Base-by-base conservation (phyloP, 2,329 filamentous ascomycete species). In the Pseudocercospora musae region DNA sequence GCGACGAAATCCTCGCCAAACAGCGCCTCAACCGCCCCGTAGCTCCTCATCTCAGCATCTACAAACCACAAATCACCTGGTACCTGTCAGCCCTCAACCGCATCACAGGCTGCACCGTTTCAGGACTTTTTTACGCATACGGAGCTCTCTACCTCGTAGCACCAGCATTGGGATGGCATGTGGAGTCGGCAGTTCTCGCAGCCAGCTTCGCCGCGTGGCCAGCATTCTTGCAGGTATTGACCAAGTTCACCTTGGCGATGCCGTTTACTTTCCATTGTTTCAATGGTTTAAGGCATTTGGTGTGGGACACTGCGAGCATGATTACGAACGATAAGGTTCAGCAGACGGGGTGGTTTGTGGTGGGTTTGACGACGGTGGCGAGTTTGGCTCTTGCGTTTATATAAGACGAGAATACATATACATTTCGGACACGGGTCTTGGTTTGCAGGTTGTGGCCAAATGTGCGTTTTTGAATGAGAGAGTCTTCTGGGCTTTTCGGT, bases 1-100 rank as follows among this genome's bases (percentile, higher is more conserved):
- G 78, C 67, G 72, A 84, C 68, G 75, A 84, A 69, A 86, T 96
- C 78, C 91, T 97, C 75, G 88, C 85, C 72, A 81, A 86, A 74
- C 93, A 97, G 82, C 93, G 93, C 72, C 84, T 89, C 60, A 79
- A 84, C 73, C 93, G 93, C 57, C 93, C 93, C 75, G 84, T 96
- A 71, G 85, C 91, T 50, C 93, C 93, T 59, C 92, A 97, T 76
- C 86, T 97, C 66, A 77, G 80, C 73, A 93, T 96, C 85, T 97
- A 97, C 87, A 85, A 87, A 77, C 85, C 89, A 63, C 87, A 91
- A 78, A 90, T 97, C 80, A 95, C 91, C 71, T 96, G 88, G 89
- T 88, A 91, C 78, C 83, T 84, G 70, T 88, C 87, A 70, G 87
- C 82, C 62, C 84, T 91, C 79, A 90, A 92, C 81, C 92, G 93